These are phyloP conservation scores for Coniochaeta sp. DNA, from an alignment of 2,329 filamentous ascomycete genomes.

Conservation along the genomic window DNA sequence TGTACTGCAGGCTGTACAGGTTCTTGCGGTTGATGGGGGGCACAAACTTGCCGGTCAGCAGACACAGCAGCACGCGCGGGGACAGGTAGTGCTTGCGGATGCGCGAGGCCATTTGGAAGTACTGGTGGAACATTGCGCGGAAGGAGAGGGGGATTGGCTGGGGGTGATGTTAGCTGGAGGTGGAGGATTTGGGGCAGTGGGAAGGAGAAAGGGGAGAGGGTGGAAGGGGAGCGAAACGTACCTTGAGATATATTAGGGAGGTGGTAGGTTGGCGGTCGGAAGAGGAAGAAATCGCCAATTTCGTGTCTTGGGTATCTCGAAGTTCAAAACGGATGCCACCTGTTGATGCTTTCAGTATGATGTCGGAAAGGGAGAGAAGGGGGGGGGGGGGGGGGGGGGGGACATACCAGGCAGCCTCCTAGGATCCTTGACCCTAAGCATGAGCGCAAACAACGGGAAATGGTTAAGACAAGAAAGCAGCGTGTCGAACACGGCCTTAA, in stretches of 20 bases:
- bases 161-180: neutral
- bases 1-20: slow-evolving; percentile 94
- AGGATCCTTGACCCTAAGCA: slow-evolving; percentile 92
- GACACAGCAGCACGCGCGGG: slow-evolving; percentile 77
- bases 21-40: slow-evolving; percentile 93
- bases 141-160: slow-evolving; percentile 85
- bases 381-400: no score
- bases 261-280: slow-evolving; percentile 49
- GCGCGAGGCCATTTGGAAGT: slow-evolving; percentile 87
- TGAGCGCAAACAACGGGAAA: slow-evolving; percentile 93
- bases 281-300: slow-evolving; percentile 31
- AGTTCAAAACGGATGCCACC: slow-evolving; percentile 88
- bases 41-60: slow-evolving; percentile 85
- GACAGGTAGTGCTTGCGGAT: slow-evolving; percentile 94
- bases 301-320: slow-evolving; percentile 58
- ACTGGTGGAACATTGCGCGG: slow-evolving; percentile 93
- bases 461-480: slow-evolving; percentile 91
- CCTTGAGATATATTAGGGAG: slow-evolving; percentile 82
- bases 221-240: slow-evolving; percentile 31
- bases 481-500: slow-evolving; percentile 89
- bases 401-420: slow-evolving; percentile 73
- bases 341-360: no score
- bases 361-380: neutral
- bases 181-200: no score
- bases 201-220: slow-evolving; percentile 7